These are phyloP conservation scores for Kentomonas sorsogonicus DNA, from an alignment of 208 protist genomes.

Conservation along the genomic window DNA sequence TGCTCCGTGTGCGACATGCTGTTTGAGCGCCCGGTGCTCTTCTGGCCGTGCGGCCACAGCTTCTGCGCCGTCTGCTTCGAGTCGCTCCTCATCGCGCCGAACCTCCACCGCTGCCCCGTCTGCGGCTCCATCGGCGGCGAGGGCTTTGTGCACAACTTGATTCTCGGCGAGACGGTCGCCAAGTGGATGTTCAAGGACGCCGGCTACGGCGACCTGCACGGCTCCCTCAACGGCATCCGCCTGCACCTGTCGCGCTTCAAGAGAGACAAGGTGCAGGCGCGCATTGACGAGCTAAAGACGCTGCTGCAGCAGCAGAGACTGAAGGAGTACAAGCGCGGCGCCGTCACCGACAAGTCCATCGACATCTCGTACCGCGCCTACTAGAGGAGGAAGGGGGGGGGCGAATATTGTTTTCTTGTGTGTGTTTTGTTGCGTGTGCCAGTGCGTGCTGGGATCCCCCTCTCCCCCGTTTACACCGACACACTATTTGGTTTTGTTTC, in stretches of 20 bases:
- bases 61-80: constrained; percentile 79
- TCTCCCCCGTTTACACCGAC: too few relatives aligned
- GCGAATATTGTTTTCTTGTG: not conserved
- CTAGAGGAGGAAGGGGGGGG: constrained; percentile 17
- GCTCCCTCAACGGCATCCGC: constrained; percentile 64
- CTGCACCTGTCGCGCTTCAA: constrained; percentile 71
- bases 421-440: not conserved
- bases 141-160: constrained; percentile 79
- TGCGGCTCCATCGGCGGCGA: constrained; percentile 86
- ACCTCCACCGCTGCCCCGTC: constrained; percentile 73
- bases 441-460: too few relatives aligned
- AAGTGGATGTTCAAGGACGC: constrained; percentile 91
- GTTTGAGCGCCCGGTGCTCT: constrained; percentile 77
- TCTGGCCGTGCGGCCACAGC: constrained; percentile 85
- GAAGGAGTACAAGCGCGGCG: constrained; percentile 12
- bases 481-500: not conserved
- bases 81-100: constrained; percentile 75
- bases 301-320: constrained; percentile 22
- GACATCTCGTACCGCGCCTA: constrained; percentile 72
- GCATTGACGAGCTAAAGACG: constrained; percentile 35
- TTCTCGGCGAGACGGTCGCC: constrained; percentile 70
- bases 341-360: constrained; percentile 29
- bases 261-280: constrained; percentile 37
- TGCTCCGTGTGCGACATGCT: constrained; percentile 73
- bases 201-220: constrained; percentile 72